These are phyloP conservation scores for Gracilaria vermiculophylla DNA, from an alignment of 23 red algal species.

Conservation along the genomic window DNA sequence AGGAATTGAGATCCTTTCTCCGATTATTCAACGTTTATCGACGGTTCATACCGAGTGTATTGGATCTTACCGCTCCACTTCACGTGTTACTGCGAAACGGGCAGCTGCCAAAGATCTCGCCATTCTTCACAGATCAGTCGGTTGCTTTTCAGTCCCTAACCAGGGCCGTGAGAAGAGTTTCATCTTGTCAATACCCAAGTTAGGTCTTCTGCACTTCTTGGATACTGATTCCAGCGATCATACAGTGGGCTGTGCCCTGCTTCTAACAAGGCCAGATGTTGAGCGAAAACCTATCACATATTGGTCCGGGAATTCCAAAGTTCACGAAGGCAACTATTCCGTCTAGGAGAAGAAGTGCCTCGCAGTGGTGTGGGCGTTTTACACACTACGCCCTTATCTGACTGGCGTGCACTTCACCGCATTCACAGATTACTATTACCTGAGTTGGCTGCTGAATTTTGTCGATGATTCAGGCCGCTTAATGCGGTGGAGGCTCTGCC, in stretches of 20 bases:
- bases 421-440: no score
- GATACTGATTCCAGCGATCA: no score
- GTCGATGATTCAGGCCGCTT: neutral
- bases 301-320: neutral
- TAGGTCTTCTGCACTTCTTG: no score
- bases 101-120: no score
- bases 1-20: no score
- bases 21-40: constrained; percentile 24
- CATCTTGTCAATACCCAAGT: no score
- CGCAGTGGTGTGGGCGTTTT: neutral
- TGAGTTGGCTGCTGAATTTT: neutral
- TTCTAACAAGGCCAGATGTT: neutral
- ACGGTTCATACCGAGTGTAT: neutral
- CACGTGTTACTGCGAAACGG: no score
- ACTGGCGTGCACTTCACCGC: no score
- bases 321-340: constrained; percentile 16
- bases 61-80: neutral
- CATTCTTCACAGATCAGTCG: neutral
- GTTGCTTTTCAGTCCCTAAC: constrained; percentile 2
- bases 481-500: no score
- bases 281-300: constrained; percentile 10
- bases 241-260: constrained; percentile 13
- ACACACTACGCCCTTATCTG: neutral
- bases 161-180: no score
- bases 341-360: constrained; percentile 22